Evolutionary conservation across 1,139 yeast species (phyloP).

Genomic region (Ashbya aceris): DNA sequence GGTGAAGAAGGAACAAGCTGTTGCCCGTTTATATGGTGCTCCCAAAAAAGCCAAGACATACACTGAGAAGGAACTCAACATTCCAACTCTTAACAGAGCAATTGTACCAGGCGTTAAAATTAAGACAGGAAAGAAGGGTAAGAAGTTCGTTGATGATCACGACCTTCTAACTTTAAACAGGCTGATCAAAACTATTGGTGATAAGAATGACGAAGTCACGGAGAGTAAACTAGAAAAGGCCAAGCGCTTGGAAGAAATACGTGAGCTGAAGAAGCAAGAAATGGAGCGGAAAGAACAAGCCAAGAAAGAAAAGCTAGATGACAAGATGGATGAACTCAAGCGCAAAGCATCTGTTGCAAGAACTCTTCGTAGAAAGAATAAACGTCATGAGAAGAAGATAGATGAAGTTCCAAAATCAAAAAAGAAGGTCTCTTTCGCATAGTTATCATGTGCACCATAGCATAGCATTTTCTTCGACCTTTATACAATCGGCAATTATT

Average conservation of each 20-base stretch:
- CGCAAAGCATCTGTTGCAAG: constrained; percentile 63
- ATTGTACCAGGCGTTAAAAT: constrained; percentile 77
- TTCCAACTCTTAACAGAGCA: constrained; percentile 75
- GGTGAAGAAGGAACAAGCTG: constrained; percentile 58
- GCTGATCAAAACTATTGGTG: constrained; percentile 72
- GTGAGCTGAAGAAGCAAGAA: constrained; percentile 80
- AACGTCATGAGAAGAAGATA: constrained; percentile 39
- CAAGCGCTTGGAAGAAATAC: constrained; percentile 76
- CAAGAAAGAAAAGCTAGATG: constrained; percentile 60
- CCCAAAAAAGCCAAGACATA: constrained; percentile 49
- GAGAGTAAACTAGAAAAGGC: constrained; percentile 89
- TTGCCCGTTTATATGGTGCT: constrained; percentile 59
- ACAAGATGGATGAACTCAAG: constrained; percentile 69
- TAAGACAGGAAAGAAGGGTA: constrained; percentile 82
- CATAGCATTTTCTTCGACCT: no score
- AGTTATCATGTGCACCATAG: not conserved
- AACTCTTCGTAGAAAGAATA: constrained; percentile 58
- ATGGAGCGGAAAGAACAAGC: constrained; percentile 73
- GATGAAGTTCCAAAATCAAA: constrained; percentile 28
- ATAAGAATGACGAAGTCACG: constrained; percentile 67
- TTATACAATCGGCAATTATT: no score
- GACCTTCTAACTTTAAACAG: constrained; percentile 57
- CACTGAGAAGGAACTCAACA: constrained; percentile 65
- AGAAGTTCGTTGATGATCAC: constrained; percentile 70
- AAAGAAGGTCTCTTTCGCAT: constrained; percentile 19